Evolutionary conservation across 2,329 filamentous ascomycete genomes (phyloP).

Genomic region (Hypoxylon sp.): DNA sequence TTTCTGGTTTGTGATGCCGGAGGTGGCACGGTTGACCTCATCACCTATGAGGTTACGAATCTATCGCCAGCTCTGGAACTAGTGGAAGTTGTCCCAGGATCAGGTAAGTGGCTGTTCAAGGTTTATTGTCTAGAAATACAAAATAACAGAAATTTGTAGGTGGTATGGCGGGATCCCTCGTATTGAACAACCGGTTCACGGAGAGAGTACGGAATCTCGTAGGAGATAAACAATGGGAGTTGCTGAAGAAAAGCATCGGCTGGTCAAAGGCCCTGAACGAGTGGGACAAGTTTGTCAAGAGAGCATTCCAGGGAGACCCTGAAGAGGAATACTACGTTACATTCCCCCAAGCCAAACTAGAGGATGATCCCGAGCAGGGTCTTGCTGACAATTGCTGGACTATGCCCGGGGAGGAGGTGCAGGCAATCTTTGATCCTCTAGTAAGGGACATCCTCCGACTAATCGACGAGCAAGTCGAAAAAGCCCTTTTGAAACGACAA

Average conservation of each 20-base stretch:
- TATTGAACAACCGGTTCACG: not conserved
- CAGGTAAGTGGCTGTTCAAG: not conserved
- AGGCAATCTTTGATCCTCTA: not conserved
- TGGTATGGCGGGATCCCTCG: not conserved
- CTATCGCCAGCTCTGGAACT: not conserved
- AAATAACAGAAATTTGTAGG: not conserved
- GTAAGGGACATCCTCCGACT: not conserved
- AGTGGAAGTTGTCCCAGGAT: not conserved
- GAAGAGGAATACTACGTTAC: not conserved
- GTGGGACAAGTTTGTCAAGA: not conserved
- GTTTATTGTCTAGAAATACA: not conserved
- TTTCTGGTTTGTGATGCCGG: not conserved
- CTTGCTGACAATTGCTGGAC: not conserved
- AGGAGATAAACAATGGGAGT: not conserved
- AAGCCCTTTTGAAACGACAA: not conserved
- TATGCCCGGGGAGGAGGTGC: not conserved
- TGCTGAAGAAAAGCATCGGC: not conserved
- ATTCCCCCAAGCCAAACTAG: not conserved
- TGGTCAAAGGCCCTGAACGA: not conserved
- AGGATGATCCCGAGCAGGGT: not conserved
- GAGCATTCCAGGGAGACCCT: not conserved
- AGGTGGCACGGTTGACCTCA: not conserved
- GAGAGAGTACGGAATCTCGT: not conserved
- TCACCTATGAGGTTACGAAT: not conserved
- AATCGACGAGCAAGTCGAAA: not conserved